These are phyloP conservation scores for Leccinum huronense DNA, from an alignment of 1,284 basidiomycete genomes.

Conservation along the genomic window DNA sequence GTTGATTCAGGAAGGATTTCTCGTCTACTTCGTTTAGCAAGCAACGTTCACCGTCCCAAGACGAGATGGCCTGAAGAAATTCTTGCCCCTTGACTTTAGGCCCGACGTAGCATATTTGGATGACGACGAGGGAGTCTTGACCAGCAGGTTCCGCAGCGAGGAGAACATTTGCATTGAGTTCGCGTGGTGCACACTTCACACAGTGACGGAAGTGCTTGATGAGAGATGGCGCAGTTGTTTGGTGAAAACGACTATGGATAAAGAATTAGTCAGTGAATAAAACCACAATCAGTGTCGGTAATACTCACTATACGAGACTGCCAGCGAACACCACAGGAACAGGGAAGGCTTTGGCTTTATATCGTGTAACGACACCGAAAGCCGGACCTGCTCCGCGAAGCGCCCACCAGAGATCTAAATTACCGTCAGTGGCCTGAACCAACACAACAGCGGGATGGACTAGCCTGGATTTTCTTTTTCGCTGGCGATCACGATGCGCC, in stretches of 20 bases:
- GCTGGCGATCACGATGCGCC: slow-evolving; percentile 68
- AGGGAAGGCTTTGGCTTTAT: slow-evolving; percentile 83
- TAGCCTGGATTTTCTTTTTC: slow-evolving; percentile 65
- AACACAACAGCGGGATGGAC: slow-evolving; percentile 14
- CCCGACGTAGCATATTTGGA: slow-evolving; percentile 88
- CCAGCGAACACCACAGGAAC: slow-evolving; percentile 88
- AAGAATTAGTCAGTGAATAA: not conserved
- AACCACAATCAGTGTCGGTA: not conserved
- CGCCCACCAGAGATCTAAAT: slow-evolving; percentile 84
- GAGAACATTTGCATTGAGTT: slow-evolving; percentile 86
- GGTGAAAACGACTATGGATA: slow-evolving; percentile 71
- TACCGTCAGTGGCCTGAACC: not conserved
- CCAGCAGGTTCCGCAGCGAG: slow-evolving; percentile 84
- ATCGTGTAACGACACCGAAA: slow-evolving; percentile 84
- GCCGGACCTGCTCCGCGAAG: slow-evolving; percentile 82
- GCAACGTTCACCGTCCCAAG: slow-evolving; percentile 81
- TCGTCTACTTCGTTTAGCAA: slow-evolving; percentile 87
- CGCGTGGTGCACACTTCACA: slow-evolving; percentile 80
- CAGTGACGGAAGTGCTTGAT: slow-evolving; percentile 92
- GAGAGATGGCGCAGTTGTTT: slow-evolving; percentile 78
- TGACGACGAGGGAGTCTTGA: slow-evolving; percentile 79
- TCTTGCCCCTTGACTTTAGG: slow-evolving; percentile 71
- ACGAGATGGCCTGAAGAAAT: slow-evolving; percentile 77
- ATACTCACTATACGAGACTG: slow-evolving; percentile 80
- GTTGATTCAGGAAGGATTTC: slow-evolving; percentile 84